phyloP scores from a whole-genome alignment of 257 asterid genomes.

The Capsicum baccatum region DNA sequence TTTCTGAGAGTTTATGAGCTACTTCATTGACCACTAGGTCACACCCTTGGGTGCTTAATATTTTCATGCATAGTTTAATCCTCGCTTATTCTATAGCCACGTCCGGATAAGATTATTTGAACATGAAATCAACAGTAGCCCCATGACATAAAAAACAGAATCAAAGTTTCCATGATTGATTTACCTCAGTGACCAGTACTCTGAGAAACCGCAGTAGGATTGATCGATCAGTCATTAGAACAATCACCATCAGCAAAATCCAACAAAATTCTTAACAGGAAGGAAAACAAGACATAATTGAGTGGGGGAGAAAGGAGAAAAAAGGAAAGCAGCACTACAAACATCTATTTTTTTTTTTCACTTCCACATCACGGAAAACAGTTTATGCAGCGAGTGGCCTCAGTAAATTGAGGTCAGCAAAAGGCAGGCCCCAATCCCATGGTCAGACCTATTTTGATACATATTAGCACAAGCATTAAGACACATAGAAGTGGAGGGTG shows the following conservation, averaged over 20 bases:
- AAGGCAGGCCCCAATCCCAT: slow-evolving; percentile 42
- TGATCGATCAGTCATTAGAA: neutral
- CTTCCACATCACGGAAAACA: neutral
- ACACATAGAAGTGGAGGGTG: slow-evolving; percentile 42
- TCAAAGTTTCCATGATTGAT: slow-evolving; percentile 31
- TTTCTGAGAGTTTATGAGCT: too few species aligned
- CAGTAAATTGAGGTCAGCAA: slow-evolving; percentile 31
- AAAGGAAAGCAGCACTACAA: neutral
- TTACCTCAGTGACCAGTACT: neutral
- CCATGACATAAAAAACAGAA: slow-evolving; percentile 28
- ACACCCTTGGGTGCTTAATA: too few species aligned
- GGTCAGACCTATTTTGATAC: slow-evolving; percentile 32
- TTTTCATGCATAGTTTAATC: slow-evolving; percentile 19
- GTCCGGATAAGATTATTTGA: slow-evolving; percentile 25
- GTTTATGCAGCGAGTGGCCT: slow-evolving; percentile 27
- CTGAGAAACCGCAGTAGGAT: too few species aligned
- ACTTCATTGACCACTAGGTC: too few species aligned
- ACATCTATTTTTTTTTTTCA: neutral
- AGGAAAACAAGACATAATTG: neutral
- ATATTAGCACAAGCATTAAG: slow-evolving; percentile 24
- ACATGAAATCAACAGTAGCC: slow-evolving; percentile 24
- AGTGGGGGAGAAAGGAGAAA: slow-evolving; percentile 7
- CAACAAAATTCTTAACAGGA: neutral
- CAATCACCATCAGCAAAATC: slow-evolving; percentile 14
- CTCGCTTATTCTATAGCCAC: slow-evolving; percentile 38